Conservation (phyloP, 164 flowering plant species). For the Nymphaea thermarum region DNA sequence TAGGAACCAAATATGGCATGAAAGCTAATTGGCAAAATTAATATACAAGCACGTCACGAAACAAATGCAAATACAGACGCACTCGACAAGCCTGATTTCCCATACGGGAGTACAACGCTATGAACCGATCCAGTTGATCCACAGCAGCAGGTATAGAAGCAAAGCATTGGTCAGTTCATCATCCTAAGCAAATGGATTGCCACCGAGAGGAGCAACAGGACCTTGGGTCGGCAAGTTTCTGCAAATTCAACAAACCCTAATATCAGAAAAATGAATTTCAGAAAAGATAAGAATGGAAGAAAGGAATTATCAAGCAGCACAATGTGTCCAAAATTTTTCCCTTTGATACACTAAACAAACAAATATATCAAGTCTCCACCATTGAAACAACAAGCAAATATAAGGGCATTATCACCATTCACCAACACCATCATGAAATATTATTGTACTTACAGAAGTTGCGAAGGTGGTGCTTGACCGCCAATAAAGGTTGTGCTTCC, state of each 20-base stretch:
- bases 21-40: not conserved
- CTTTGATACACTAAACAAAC: not conserved
- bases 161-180: not conserved
- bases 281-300: not conserved
- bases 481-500: conserved; percentile 51
- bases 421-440: too few species aligned
- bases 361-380: too few species aligned
- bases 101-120: not conserved
- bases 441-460: conserved; percentile 47
- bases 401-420: too few species aligned
- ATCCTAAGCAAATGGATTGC: conserved; percentile 56
- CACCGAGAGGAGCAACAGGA: conserved; percentile 43
- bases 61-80: not conserved
- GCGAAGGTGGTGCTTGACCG: conserved; percentile 41
- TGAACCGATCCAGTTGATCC: not conserved
- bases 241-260: conserved; percentile 7
- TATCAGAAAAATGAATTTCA: not conserved
- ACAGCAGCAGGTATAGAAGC: not conserved
- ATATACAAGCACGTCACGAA: not conserved
- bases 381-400: too few species aligned
- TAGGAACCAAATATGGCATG: too few species aligned
- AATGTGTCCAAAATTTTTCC: not conserved
- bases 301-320: not conserved
- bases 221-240: conserved; percentile 41
- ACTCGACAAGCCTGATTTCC: too few species aligned